Evolutionary conservation across 2,329 filamentous ascomycete species (phyloP).

Genomic region (Epichloe aotearoae): DNA sequence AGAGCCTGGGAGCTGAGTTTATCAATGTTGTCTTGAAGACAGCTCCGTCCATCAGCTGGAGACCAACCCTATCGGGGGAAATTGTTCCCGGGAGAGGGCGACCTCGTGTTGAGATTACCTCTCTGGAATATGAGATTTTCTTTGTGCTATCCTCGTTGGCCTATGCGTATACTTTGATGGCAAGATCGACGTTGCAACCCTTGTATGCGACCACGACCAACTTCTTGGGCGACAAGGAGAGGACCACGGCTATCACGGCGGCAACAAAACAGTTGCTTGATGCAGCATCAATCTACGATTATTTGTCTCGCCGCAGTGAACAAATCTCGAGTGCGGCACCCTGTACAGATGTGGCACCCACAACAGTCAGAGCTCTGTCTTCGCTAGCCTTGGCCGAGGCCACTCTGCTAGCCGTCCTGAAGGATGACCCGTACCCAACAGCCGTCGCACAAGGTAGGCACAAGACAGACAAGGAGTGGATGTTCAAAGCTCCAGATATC

Average conservation of each 20-base stretch:
- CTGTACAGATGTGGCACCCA: conserved; percentile 39
- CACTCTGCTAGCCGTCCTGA: conserved; percentile 77
- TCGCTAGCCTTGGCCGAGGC: conserved; percentile 72
- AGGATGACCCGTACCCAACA: conserved; percentile 86
- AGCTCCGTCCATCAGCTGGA: conserved; percentile 63
- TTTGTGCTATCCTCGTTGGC: conserved; percentile 69
- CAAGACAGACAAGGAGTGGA: conserved; percentile 81
- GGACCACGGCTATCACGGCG: conserved; percentile 53
- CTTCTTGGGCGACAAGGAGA: conserved; percentile 49
- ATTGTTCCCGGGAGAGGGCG: conserved; percentile 50
- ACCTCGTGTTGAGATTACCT: conserved; percentile 54
- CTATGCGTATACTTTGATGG: conserved; percentile 58
- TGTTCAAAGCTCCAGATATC: conserved; percentile 82
- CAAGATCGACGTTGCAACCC: conserved; percentile 57
- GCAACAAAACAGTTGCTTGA: conserved; percentile 69
- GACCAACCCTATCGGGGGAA: conserved; percentile 57
- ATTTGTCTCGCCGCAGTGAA: conserved; percentile 48
- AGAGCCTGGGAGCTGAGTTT: conserved; percentile 30
- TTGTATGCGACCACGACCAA: conserved; percentile 55
- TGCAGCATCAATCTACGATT: conserved; percentile 65
- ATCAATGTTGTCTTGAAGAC: conserved; percentile 53
- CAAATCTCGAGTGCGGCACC: conserved; percentile 26
- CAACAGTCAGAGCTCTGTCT: conserved; percentile 41
- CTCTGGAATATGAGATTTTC: conserved; percentile 70
- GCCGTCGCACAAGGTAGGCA: conserved; percentile 72